Percentiles rank a stretch among this genome's conserved stretches.
phyloP scores from a whole-genome alignment of 768 basidiomycete species.

The Cubamyces lactineus region DNA sequence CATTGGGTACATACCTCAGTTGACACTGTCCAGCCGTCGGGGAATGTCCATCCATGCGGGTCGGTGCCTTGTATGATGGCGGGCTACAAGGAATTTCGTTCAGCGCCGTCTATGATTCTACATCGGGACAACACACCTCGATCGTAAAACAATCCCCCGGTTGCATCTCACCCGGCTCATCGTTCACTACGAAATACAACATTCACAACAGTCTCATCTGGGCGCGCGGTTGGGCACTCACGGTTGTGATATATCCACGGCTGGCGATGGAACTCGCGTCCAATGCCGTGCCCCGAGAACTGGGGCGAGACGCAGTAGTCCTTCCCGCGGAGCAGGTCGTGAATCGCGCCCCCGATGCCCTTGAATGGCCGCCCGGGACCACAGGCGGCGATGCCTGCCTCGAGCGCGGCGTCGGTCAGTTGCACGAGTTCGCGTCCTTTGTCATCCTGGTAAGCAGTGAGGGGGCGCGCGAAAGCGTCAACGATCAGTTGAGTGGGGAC shows the following conservation, averaged over 20 bases:
- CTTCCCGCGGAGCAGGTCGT: conserved; percentile 44
- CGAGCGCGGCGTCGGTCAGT: conserved; percentile 65
- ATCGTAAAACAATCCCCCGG: conserved; percentile 94
- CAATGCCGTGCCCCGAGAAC: conserved; percentile 89
- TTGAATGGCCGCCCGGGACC: conserved; percentile 71
- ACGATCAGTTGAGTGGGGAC: background rate
- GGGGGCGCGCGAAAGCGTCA: background rate
- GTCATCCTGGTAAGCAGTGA: conserved; percentile 54
- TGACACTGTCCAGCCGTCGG: conserved; percentile 93
- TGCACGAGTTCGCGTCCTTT: conserved; percentile 67
- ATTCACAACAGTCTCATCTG: background rate
- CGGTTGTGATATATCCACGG: conserved; percentile 86
- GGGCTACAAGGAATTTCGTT: conserved; percentile 49
- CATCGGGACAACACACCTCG: conserved; percentile 53
- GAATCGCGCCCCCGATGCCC: conserved; percentile 73
- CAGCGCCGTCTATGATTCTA: background rate
- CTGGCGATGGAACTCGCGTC: conserved; percentile 72
- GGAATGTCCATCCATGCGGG: conserved; percentile 74
- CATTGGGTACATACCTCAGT: conserved; percentile 60
- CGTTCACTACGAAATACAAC: conserved; percentile 57
- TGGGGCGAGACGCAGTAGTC: conserved; percentile 69
- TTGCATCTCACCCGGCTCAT: conserved; percentile 79
- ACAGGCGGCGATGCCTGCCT: conserved; percentile 73
- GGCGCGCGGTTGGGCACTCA: conserved; percentile 38
- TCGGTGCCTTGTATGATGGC: conserved; percentile 75